These are phyloP conservation scores for Calonectria ilicicola DNA, from an alignment of 2,329 filamentous ascomycete species.

Conservation along the genomic window DNA sequence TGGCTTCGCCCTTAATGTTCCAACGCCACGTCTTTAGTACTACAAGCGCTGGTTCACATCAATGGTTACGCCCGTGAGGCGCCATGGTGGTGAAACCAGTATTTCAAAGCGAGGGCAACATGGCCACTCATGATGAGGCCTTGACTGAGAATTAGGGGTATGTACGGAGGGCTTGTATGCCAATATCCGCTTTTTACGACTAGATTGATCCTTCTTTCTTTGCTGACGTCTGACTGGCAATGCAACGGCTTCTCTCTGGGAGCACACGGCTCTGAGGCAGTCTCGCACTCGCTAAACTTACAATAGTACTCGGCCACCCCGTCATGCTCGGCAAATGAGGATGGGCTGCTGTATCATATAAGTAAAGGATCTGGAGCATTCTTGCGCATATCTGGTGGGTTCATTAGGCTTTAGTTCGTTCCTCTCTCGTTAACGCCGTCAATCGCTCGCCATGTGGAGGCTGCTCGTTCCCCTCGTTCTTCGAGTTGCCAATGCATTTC, in stretches of 20 bases:
- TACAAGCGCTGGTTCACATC: neutral
- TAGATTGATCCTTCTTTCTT: neutral
- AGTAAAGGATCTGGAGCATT: neutral
- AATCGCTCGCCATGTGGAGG: slow-evolving; percentile 34
- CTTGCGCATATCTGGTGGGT: neutral
- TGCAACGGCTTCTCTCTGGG: slow-evolving; percentile 12
- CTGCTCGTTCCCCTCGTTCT: slow-evolving; percentile 26
- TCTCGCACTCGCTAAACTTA: neutral
- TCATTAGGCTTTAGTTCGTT: neutral
- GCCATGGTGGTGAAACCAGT: neutral
- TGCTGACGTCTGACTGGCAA: neutral
- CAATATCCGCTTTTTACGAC: neutral
- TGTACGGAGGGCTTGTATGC: neutral
- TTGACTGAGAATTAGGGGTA: neutral
- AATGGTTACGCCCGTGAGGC: neutral
- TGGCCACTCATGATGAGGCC: neutral
- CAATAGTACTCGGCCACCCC: neutral
- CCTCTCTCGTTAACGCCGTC: neutral
- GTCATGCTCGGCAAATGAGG: neutral
- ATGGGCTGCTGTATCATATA: slow-evolving; percentile 3
- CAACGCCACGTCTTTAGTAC: neutral
- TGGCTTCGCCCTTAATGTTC: slow-evolving; percentile 27
- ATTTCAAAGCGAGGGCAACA: neutral
- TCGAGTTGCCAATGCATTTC: slow-evolving; percentile 16
- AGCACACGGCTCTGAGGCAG: neutral